phyloP scores from a whole-genome alignment of 192 early-diverging fungal species.

The Backusella australiensis region DNA sequence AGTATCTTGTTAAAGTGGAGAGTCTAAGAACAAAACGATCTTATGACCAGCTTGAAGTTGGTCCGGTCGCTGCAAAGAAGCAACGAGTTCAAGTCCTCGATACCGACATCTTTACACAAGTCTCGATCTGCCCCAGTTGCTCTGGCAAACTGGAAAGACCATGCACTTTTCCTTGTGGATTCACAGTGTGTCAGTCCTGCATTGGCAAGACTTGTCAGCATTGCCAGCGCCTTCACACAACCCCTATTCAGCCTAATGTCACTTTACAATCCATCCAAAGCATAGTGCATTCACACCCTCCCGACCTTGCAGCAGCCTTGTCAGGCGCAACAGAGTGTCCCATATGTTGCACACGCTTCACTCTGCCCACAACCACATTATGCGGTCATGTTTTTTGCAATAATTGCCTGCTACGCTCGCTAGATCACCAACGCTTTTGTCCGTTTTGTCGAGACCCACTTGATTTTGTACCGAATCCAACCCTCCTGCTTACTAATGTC shows the following conservation, averaged over 20 bases:
- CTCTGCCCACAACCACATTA: constrained; percentile 55
- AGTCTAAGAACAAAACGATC: constrained; percentile 6
- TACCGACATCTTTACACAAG: constrained; percentile 8
- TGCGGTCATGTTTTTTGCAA: constrained; percentile 70
- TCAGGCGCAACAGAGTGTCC: constrained; percentile 49
- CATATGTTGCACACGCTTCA: constrained; percentile 51
- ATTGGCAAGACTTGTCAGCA: constrained; percentile 11
- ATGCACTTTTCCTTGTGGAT: constrained; percentile 41
- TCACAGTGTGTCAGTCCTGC: constrained; percentile 33
- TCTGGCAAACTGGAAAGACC: constrained; percentile 29
- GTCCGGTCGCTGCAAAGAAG: background rate
- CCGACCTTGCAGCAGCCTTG: background rate
- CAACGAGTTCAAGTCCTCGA: background rate
- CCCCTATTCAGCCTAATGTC: constrained; percentile 27
- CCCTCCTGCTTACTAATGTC: background rate
- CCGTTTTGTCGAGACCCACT: constrained; percentile 17
- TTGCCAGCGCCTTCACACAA: background rate
- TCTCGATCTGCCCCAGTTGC: constrained; percentile 36
- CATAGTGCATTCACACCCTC: background rate
- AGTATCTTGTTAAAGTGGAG: background rate
- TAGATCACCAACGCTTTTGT: constrained; percentile 40
- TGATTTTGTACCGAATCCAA: background rate
- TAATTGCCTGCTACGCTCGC: constrained; percentile 50
- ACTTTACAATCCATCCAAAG: constrained; percentile 31
- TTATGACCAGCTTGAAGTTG: constrained; percentile 2